Conservation (phyloP, 805 yeast genomes). For the Metschnikowia borealis region DNA sequence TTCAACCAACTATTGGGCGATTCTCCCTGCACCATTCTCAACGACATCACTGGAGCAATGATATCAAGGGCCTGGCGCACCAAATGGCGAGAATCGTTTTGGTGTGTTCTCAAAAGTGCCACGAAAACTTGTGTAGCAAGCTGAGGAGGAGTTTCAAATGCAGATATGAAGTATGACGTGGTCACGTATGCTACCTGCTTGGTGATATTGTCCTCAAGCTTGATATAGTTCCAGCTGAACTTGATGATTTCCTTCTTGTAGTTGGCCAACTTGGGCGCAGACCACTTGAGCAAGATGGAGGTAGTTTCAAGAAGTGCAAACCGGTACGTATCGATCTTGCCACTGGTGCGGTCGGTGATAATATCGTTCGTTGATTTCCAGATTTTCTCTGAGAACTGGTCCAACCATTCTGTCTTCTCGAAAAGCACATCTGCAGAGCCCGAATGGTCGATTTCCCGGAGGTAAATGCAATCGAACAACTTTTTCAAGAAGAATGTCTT, state of each 20-base stretch:
- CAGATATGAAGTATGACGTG: constrained; percentile 79
- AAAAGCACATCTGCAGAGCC: constrained; percentile 49
- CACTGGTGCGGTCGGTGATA: constrained; percentile 53
- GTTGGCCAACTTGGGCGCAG: constrained; percentile 55
- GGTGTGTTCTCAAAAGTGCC: constrained; percentile 80
- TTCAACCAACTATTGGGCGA: constrained; percentile 74
- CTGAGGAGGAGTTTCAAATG: constrained; percentile 83
- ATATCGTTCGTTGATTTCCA: constrained; percentile 68
- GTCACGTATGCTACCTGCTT: constrained; percentile 92
- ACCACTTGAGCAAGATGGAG: constrained; percentile 66
- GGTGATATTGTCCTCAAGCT: constrained; percentile 80
- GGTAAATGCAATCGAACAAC: constrained; percentile 61
- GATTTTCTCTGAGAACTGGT: constrained; percentile 53
- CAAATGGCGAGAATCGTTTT: constrained; percentile 74
- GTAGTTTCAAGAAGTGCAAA: constrained; percentile 80
- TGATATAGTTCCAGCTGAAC: constrained; percentile 91
- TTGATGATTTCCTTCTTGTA: constrained; percentile 81
- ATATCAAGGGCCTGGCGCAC: constrained; percentile 85
- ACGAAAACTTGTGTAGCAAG: constrained; percentile 90
- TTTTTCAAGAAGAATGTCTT: constrained; percentile 54
- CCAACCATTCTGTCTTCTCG: constrained; percentile 57
- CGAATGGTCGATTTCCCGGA: constrained; percentile 52
- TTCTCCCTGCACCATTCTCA: constrained; percentile 54
- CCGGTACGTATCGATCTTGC: constrained; percentile 68
- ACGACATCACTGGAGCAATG: constrained; percentile 81